Evolutionary conservation across 1,284 basidiomycete genomes (phyloP).

Genomic region (Coniophora puteana): DNA sequence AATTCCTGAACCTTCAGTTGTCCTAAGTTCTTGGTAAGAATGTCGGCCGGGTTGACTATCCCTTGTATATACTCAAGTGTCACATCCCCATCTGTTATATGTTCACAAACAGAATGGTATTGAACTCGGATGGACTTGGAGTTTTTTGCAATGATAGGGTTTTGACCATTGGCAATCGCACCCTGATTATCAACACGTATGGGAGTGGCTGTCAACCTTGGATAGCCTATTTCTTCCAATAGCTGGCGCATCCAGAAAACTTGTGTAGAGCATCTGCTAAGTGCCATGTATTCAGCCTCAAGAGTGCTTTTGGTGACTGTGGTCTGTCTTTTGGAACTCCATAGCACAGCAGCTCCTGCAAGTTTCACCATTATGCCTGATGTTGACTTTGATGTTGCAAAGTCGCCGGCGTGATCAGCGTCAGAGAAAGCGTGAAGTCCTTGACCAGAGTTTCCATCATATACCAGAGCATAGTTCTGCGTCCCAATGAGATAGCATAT

Average conservation of each 20-base stretch:
- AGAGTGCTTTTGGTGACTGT: constrained; percentile 2
- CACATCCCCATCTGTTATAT: neutral
- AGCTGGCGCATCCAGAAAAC: constrained; percentile 2
- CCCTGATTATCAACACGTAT: constrained; percentile 5
- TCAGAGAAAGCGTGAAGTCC: neutral
- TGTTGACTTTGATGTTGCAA: constrained; percentile 5
- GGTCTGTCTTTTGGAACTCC: constrained; percentile 2
- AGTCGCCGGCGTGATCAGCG: constrained; percentile 3
- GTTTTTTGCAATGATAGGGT: constrained; percentile 1
- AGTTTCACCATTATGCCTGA: constrained; percentile 1
- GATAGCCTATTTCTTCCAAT: neutral
- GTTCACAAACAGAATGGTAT: constrained; percentile 6
- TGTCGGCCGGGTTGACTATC: neutral
- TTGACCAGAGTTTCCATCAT: neutral
- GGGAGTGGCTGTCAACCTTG: neutral
- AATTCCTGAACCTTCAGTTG: too few relatives aligned
- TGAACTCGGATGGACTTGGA: constrained; percentile 8
- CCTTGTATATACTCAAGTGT: neutral
- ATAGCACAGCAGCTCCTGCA: constrained; percentile 1
- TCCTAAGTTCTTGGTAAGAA: constrained; percentile 7
- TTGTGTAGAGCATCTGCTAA: neutral
- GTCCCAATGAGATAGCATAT: constrained; percentile 7
- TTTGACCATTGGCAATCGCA: neutral
- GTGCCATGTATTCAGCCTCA: constrained; percentile 6
- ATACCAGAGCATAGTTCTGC: neutral